Evolutionary conservation across 306 rosid species (phyloP), one percentile per base, ranked within the genome.

Genomic region (Alnus rubra): DNA sequence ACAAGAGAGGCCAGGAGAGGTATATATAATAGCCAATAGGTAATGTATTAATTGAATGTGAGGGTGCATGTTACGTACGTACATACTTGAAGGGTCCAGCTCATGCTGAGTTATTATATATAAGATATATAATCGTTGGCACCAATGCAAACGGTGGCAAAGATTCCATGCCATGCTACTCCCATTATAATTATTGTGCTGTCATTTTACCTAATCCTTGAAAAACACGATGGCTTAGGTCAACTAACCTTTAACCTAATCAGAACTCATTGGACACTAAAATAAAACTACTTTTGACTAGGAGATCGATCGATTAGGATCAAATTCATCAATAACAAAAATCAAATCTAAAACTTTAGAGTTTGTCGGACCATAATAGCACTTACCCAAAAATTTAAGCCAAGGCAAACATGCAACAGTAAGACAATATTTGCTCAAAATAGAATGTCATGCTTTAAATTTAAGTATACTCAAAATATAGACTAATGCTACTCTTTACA

Each of bases 131-230:
- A 30, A 0, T 51, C 1, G n/a, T 51, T 51, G 55, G 77, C 77
- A 84, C 54, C 54, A 50, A 59, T 73, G 70, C n/a, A 60, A 69
- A 65, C 42, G 80, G 52, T 77, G 50, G 77, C 77, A 84, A 84
- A 88, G 91, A 92, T 90, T 90, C 93, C 82, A 79, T 70, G 31
- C 83, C 80, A 86, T 74, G 88, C 81, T 83, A 78, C 5, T 18
- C 28, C 65, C n/a, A 19, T 71, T 14, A 74, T 74, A 2, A 77
- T 67, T 23, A 23, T 23, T 8, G 64, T 58, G 4, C 71, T 37
- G 2, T 1, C 37, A 9, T 30, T 52, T 60, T 54, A 87, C 87
- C 88, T 81, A 87, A 82, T 87, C 79, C 74, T 87, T 77, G 58
- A 69, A 82, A 48, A n/a, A 35, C 56, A 69, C 14, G 63, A 55